Evolutionary conservation across 2,329 filamentous ascomycete genomes (phyloP), one percentile per base, ranked within the genome.

Genomic region (Fusarium torreyae): DNA sequence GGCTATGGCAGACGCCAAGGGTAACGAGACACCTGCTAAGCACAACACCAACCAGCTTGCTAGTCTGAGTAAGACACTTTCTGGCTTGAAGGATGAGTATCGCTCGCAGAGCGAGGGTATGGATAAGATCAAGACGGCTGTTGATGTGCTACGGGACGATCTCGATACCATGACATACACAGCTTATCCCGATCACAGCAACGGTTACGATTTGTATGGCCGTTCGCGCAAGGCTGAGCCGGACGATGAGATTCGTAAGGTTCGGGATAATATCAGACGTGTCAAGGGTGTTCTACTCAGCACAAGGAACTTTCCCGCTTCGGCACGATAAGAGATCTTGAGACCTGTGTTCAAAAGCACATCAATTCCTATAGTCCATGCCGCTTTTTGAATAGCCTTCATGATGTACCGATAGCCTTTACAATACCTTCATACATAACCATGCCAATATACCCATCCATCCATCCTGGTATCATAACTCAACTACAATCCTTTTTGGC

Each of bases 261-360:
- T 92, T 20, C 92, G 92, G 80, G 89, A 89, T 68, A 92, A 91
- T 65, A 94, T 97, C 52, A 83, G 93, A 68, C 87, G 91, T 58
- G 88, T 96, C 42, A 97, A 97, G 82, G 93, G 93, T 2, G 87
- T 93, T 13, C 81, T 96, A 70, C 79, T 97, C 57, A 93, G 89
- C 74, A 88, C 92, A 6, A 88, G 91, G 74, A 92, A 88, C 73
- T 95, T 95, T 70, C 91, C 90, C n/a, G 73, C 80, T 4, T 81
- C 81, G 39, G 75, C 80, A 34, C 76, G 76, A 67, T 79, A 51
- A 68, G 20, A 20, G 22, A 36, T 24, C 4, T 31, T 26, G 33
- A 17, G 42, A 20, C 11, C 10, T 15, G 22, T 15, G 15, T 17
- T 31, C 8, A 33, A 11, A 24, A 52, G 22, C 42, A 24, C 39